These are phyloP conservation scores for Ogataea allantospora DNA, from an alignment of 805 yeast species.

Conservation along the genomic window DNA sequence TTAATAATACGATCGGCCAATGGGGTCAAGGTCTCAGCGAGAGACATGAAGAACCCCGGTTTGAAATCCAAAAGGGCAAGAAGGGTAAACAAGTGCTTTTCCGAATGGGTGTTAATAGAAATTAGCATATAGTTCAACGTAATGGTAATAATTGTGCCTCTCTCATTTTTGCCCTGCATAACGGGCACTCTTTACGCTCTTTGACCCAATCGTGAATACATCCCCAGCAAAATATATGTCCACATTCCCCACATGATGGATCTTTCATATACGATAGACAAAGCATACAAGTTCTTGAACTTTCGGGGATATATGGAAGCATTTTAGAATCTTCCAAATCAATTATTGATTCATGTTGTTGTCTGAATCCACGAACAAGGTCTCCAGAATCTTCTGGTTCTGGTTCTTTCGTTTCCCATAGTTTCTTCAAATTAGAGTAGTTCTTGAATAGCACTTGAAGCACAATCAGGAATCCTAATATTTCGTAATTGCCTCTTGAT, in stretches of 20 bases:
- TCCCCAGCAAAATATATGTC: constrained; percentile 90
- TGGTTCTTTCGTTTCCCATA: constrained; percentile 7
- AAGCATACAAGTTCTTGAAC: constrained; percentile 76
- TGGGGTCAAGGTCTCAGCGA: constrained; percentile 31
- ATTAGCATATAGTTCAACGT: constrained; percentile 28
- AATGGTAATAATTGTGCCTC: constrained; percentile 64
- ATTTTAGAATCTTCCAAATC: constrained; percentile 55
- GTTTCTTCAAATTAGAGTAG: constrained; percentile 30
- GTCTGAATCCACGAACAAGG: constrained; percentile 18
- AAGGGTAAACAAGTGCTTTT: constrained; percentile 55
- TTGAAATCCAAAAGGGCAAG: constrained; percentile 34
- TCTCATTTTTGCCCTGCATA: constrained; percentile 72
- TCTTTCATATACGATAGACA: constrained; percentile 77
- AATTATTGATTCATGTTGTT: constrained; percentile 30
- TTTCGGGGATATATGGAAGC: constrained; percentile 67
- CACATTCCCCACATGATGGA: constrained; percentile 87
- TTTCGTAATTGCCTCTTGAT: constrained; percentile 63
- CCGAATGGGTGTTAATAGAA: constrained; percentile 42
- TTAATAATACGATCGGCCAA: constrained; percentile 27
- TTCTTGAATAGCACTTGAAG: constrained; percentile 51
- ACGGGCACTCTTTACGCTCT: constrained; percentile 86
- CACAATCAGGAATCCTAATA: constrained; percentile 64
- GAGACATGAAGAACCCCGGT: constrained; percentile 11
- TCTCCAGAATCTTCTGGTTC: constrained; percentile 10
- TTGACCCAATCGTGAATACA: constrained; percentile 89